A percentile compares a stretch with the other conserved stretches of the same genome.
Conservation (phyloP, 257 asterid species). For the Gynochthodes officinalis region DNA sequence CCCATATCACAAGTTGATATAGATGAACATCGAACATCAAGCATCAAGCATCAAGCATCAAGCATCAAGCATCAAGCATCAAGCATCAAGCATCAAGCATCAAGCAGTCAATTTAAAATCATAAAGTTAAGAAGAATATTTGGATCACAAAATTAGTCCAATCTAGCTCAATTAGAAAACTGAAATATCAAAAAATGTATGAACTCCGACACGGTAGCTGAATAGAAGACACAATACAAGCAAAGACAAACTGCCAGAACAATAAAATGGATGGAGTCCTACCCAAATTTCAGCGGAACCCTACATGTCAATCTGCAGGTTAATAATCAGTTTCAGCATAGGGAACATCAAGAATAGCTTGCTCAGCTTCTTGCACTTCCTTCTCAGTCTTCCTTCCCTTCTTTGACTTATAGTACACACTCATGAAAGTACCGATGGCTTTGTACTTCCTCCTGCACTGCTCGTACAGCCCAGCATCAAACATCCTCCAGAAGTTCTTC, state of each 20-base stretch:
- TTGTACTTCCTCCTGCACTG: constrained; percentile 72
- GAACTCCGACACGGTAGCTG: neutral
- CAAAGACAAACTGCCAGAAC: neutral
- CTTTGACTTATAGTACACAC: constrained; percentile 88
- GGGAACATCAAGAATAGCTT: constrained; percentile 65
- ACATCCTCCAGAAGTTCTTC: constrained; percentile 98
- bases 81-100: too few species aligned
- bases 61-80: too few species aligned
- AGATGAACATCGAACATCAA: too few species aligned
- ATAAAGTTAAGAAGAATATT: too few species aligned
- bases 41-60: too few species aligned
- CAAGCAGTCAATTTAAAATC: too few species aligned
- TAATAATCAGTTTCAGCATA: constrained; percentile 62
- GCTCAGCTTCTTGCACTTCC: constrained; percentile 98
- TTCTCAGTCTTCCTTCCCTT: constrained; percentile 97
- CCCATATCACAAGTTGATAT: too few species aligned
- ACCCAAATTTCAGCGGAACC: constrained; percentile 11
- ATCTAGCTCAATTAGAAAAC: neutral
- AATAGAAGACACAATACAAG: neutral
- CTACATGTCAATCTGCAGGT: constrained; percentile 18
- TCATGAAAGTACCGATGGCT: constrained; percentile 93
- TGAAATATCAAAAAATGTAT: neutral
- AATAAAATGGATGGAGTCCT: neutral
- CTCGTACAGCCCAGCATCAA: constrained; percentile 86
- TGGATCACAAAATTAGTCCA: neutral